Conservation (phyloP, 805 yeast species). For the Myxozyma monticola region DNA sequence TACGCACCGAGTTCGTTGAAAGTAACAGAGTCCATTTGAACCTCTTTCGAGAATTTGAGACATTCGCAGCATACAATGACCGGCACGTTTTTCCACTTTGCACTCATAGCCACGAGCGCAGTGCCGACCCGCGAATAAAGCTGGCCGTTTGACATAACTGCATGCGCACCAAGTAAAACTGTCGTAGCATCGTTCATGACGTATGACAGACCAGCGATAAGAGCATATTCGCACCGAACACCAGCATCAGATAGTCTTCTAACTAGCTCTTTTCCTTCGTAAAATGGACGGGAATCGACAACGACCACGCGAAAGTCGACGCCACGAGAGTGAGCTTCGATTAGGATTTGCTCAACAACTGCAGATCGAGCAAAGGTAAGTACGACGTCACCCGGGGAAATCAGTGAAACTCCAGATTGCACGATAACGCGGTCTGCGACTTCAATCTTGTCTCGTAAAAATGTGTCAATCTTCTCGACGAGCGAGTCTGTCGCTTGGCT, state of each 20-base stretch:
- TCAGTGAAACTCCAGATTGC: conserved; percentile 74
- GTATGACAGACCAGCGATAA: conserved; percentile 76
- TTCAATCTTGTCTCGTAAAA: conserved; percentile 80
- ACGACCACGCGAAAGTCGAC: conserved; percentile 76
- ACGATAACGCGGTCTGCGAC: conserved; percentile 80
- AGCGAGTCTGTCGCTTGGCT: conserved; percentile 64
- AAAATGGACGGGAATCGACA: conserved; percentile 90
- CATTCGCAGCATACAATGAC: conserved; percentile 95
- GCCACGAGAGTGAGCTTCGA: conserved; percentile 62
- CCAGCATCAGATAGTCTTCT: conserved; percentile 61
- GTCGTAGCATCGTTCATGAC: conserved; percentile 84
- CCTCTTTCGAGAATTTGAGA: conserved; percentile 90
- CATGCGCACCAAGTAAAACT: conserved; percentile 94
- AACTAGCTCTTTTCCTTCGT: conserved; percentile 84
- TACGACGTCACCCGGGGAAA: conserved; percentile 72
- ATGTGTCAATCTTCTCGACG: conserved; percentile 69
- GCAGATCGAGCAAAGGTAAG: conserved; percentile 86
- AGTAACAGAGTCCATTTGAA: conserved; percentile 94
- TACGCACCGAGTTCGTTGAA: conserved; percentile 65
- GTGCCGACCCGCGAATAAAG: conserved; percentile 93
- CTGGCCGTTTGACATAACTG: conserved; percentile 93
- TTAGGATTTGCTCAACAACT: conserved; percentile 73
- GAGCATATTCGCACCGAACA: conserved; percentile 72
- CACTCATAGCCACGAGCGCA: conserved; percentile 88
- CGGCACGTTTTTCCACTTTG: conserved; percentile 84